Percentiles rank a stretch among this genome's conserved stretches.
Conservation (phyloP, 2,329 filamentous ascomycete genomes). For the Pestalotiopsis sp. region DNA sequence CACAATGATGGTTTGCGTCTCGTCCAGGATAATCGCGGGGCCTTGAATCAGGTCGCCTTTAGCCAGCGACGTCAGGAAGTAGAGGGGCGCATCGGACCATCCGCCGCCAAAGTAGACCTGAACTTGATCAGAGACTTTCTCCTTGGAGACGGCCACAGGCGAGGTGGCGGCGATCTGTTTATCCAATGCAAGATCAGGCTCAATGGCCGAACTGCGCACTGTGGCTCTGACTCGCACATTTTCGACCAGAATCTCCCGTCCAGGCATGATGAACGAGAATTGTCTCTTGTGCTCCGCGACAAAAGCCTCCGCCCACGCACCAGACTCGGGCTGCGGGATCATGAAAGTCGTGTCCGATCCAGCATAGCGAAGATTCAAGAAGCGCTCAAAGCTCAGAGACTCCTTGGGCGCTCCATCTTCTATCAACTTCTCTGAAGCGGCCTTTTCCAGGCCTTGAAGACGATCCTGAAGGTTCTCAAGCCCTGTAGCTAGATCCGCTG, state of each 20-base stretch:
- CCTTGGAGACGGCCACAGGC: background rate
- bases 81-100: conserved; percentile 27
- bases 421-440: conserved; percentile 2
- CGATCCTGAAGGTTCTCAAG: background rate
- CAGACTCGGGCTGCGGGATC: conserved; percentile 6
- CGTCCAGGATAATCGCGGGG: conserved; percentile 64
- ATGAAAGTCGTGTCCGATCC: conserved; percentile 16
- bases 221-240: conserved; percentile 11
- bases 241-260: conserved; percentile 5
- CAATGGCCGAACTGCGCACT: background rate
- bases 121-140: conserved; percentile 8
- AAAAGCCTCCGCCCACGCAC: conserved; percentile 10
- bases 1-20: conserved; percentile 76
- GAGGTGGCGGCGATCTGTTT: background rate
- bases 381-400: conserved; percentile 22
- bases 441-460: background rate
- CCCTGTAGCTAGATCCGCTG: background rate
- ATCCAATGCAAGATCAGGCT: background rate
- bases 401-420: conserved; percentile 18
- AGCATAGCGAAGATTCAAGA: conserved; percentile 24
- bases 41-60: conserved; percentile 28
- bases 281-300: conserved; percentile 11
- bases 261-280: conserved; percentile 11
- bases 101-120: conserved; percentile 11
- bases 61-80: conserved; percentile 26